Base-by-base conservation (phyloP, 225 moss, liverwort and hornwort species). In the Takakia lepidozioides region DNA sequence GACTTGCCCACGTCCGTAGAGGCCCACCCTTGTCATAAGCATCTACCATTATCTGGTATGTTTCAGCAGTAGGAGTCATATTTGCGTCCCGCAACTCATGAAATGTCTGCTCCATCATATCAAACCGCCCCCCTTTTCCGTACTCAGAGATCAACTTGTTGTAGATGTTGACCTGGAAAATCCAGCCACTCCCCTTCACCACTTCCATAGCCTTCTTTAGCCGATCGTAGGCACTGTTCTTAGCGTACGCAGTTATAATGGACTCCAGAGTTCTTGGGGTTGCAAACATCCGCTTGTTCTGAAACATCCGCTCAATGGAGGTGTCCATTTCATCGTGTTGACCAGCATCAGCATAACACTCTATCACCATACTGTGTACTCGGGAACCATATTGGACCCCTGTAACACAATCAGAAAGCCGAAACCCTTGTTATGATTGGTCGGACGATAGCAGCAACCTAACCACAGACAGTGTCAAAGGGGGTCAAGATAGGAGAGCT, bases 321-420 rank as follows among this genome's bases (percentile, higher is more conserved):
- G 54, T 49, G 64, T 98, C 98, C 91, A 98, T 98, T 44, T 98
- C 84, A 45, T 81, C 68, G 19, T 91, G 59, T 23, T 81, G 85
- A 23, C 78, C 78, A 10, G 64, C 57, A 43, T 86, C 91, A 27
- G 98, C 91, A 46, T 98, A 98, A 56, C 73, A 69, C 48, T 98
- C 77, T 20, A 91, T 78, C 13, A 82, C 82, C 56, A 75, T 77
- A 53, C 84, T 78, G 48, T 78, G 83, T 16, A 98, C 77, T 3
- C 83, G 75, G 38, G 95, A 70, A 43, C 66, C 71, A 28, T 56
- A 65, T 40, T 60, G 55, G 16, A 65, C 52, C 20, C 60, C 65
- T 64, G 65, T 15, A 1, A 5, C 28, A 19, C n/a, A n/a, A n/a
- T n/a, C n/a, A n/a, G n/a, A n/a, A n/a, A n/a, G n/a, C n/a, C n/a